Percentiles rank a stretch among this genome's conserved stretches.
These are phyloP conservation scores for Penicillium paneum DNA, from an alignment of 2,329 filamentous ascomycete species.

Conservation along the genomic window DNA sequence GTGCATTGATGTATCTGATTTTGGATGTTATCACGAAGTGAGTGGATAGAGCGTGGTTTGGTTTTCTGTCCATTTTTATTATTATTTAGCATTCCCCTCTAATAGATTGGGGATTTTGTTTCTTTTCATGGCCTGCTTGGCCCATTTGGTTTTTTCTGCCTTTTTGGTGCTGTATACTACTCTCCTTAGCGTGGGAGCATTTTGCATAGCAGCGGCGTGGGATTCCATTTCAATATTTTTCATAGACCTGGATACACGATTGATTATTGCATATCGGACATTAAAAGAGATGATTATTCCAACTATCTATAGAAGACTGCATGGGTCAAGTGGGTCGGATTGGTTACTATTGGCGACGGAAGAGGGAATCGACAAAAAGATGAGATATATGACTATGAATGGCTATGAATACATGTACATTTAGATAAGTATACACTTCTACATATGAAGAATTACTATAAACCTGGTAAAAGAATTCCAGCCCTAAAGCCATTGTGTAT, in stretches of 20 bases:
- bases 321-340: conserved; percentile 17
- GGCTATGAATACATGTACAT: background rate
- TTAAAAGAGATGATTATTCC: background rate
- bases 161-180: conserved; percentile 18
- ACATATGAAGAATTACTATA: background rate
- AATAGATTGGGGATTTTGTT: conserved; percentile 3
- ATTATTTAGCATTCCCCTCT: conserved; percentile 4
- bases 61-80: conserved; percentile 2
- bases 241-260: background rate
- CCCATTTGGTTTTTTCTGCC: conserved; percentile 1
- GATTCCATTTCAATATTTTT: conserved; percentile 8
- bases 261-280: background rate
- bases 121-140: background rate
- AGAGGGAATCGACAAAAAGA: background rate
- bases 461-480: background rate
- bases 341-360: conserved; percentile 14
- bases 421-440: background rate
- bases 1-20: conserved; percentile 10
- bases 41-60: background rate
- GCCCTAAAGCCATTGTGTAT: conserved; percentile 2
- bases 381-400: background rate
- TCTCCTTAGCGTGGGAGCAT: conserved; percentile 9
- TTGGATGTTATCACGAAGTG: conserved; percentile 10
- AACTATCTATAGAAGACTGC: conserved; percentile 8
- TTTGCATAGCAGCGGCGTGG: conserved; percentile 28